phyloP scores from a whole-genome alignment of 2,329 filamentous ascomycete species.

The Cadophora malorum region DNA sequence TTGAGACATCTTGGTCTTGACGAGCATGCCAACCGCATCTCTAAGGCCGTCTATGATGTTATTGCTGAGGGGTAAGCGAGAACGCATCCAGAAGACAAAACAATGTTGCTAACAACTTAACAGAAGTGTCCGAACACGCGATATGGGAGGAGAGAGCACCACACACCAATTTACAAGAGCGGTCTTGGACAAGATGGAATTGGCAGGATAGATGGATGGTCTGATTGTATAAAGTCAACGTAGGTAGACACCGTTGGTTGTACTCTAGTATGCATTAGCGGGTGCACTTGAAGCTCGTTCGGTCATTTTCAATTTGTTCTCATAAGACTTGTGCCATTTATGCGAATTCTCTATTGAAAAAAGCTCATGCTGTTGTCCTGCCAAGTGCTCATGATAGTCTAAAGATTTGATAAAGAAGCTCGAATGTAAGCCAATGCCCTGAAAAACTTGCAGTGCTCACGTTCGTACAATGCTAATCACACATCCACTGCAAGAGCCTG shows the following conservation, averaged over 20 bases:
- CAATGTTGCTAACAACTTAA: conserved; percentile 42
- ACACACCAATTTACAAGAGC: conserved; percentile 96
- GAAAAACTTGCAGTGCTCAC: background rate
- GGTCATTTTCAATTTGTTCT: conserved; percentile 19
- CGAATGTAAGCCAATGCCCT: background rate
- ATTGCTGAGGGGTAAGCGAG: conserved; percentile 85
- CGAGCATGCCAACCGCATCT: conserved; percentile 98
- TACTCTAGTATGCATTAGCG: conserved; percentile 43
- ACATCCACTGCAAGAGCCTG: background rate
- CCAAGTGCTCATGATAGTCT: background rate
- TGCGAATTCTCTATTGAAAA: background rate
- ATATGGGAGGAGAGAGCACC: conserved; percentile 91
- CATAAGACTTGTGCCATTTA: conserved; percentile 1
- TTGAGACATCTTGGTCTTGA: conserved; percentile 96
- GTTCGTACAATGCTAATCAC: background rate
- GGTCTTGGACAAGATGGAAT: conserved; percentile 95
- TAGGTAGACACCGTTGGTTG: conserved; percentile 32
- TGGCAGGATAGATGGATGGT: conserved; percentile 38
- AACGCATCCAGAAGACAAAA: conserved; percentile 1
- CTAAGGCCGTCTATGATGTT: conserved; percentile 77
- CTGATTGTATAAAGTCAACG: conserved; percentile 40
- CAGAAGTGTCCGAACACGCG: conserved; percentile 86
- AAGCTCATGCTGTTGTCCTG: background rate
- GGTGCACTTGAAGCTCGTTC: conserved; percentile 30
- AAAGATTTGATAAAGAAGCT: background rate